Conservation (phyloP, 1,284 basidiomycete species). For the Moesziomyces antarcticus region DNA sequence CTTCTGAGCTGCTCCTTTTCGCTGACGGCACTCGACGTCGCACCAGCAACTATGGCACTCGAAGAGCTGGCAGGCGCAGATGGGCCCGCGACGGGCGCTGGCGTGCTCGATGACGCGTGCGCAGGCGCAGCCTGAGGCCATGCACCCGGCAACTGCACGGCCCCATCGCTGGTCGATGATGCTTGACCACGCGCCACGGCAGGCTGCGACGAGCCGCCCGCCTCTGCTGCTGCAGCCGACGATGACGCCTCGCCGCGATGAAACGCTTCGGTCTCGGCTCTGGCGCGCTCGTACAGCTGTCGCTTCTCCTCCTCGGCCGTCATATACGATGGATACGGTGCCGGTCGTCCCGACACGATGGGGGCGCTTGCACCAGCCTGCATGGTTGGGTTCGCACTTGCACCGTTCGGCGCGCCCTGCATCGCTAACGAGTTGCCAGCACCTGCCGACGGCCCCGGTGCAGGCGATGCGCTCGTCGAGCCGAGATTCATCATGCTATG, state of each 20-base stretch:
- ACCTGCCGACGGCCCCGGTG: neutral
- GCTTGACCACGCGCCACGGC: constrained; percentile 11
- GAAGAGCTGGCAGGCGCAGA: neutral
- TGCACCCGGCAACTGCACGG: constrained; percentile 14
- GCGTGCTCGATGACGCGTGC: neutral
- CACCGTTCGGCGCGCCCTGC: neutral
- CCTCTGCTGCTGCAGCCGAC: neutral
- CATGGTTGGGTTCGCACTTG: constrained; percentile 4
- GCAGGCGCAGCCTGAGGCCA: constrained; percentile 12
- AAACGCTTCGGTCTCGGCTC: constrained; percentile 47
- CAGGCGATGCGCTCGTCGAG: constrained; percentile 10
- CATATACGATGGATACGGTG: constrained; percentile 46
- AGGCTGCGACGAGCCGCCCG: constrained; percentile 1
- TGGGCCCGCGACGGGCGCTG: neutral
- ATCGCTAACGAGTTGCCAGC: neutral
- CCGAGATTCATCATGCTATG: constrained; percentile 37
- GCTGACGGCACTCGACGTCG: constrained; percentile 5
- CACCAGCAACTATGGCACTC: neutral
- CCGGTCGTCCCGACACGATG: constrained; percentile 33
- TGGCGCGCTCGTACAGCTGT: constrained; percentile 53
- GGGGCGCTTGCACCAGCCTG: constrained; percentile 5
- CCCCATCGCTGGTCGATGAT: constrained; percentile 17
- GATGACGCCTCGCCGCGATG: constrained; percentile 28
- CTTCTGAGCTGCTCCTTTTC: constrained; percentile 58
- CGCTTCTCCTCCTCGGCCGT: constrained; percentile 59